These are phyloP conservation scores for Asclepias syriaca DNA, from an alignment of 257 asterid species.

Conservation along the genomic window DNA sequence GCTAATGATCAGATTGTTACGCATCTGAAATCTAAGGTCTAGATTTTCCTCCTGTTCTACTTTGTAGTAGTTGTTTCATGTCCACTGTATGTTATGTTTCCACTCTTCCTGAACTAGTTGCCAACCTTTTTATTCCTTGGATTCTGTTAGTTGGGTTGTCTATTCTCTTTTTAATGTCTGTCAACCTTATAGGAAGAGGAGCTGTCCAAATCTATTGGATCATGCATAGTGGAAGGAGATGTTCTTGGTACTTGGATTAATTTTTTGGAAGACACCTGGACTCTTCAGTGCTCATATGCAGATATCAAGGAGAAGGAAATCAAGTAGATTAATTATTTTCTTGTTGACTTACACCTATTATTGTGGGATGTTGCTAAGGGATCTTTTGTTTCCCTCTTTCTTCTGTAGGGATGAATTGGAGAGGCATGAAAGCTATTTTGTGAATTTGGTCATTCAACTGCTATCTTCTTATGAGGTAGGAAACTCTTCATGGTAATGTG, in stretches of 20 bases:
- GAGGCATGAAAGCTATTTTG: slow-evolving; percentile 77
- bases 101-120: background rate
- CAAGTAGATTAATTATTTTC: slow-evolving; percentile 34
- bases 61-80: slow-evolving; percentile 5
- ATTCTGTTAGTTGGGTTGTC: background rate
- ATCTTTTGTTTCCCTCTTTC: background rate
- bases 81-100: background rate
- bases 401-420: slow-evolving; percentile 72
- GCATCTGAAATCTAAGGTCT: slow-evolving; percentile 79
- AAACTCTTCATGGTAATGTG: background rate
- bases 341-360: slow-evolving; percentile 1
- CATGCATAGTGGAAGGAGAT: slow-evolving; percentile 68
- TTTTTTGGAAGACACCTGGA: slow-evolving; percentile 95
- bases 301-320: slow-evolving; percentile 66
- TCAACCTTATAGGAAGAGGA: slow-evolving; percentile 69
- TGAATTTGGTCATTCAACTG: slow-evolving; percentile 55
- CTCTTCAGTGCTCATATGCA: slow-evolving; percentile 66
- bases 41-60: slow-evolving; percentile 12
- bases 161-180: slow-evolving; percentile 5
- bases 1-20: slow-evolving; percentile 96
- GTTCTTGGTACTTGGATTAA: slow-evolving; percentile 79
- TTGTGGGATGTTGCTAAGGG: slow-evolving; percentile 17
- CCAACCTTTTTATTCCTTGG: slow-evolving; percentile 5
- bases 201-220: slow-evolving; percentile 53
- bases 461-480: slow-evolving; percentile 84